Evolutionary conservation across 352 stramenopile genomes (phyloP).

Genomic region (Phytophthora pistaciae): DNA sequence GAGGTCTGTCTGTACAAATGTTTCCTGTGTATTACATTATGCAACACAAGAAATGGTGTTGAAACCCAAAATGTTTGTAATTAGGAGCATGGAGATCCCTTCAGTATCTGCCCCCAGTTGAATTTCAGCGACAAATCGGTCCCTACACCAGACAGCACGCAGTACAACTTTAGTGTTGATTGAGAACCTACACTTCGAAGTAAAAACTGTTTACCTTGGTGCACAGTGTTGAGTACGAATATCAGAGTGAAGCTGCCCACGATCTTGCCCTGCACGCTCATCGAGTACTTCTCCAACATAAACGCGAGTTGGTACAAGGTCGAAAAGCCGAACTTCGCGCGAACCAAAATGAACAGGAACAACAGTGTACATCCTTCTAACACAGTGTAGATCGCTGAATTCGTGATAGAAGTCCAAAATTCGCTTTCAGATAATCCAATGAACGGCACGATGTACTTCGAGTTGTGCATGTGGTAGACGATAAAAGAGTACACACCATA

Average conservation of each 20-base stretch:
- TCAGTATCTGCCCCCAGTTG: slow-evolving; percentile 28
- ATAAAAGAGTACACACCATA: slow-evolving; percentile 35
- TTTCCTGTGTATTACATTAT: background rate
- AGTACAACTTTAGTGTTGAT: too few species aligned
- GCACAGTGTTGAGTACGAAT: slow-evolving; percentile 27
- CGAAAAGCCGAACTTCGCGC: slow-evolving; percentile 34
- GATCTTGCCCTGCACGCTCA: slow-evolving; percentile 37
- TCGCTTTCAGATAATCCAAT: slow-evolving; percentile 2
- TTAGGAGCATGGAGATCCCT: background rate
- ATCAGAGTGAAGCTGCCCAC: slow-evolving; percentile 32
- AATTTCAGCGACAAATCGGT: slow-evolving; percentile 30
- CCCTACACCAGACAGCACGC: slow-evolving; percentile 2
- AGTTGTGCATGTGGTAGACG: slow-evolving; percentile 19
- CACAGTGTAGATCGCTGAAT: slow-evolving; percentile 16
- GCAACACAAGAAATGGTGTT: background rate
- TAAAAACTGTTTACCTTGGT: slow-evolving; percentile 12
- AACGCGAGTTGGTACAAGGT: slow-evolving; percentile 39
- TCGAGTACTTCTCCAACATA: slow-evolving; percentile 44
- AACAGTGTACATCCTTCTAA: slow-evolving; percentile 25
- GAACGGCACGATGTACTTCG: slow-evolving; percentile 23
- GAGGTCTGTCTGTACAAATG: too few species aligned
- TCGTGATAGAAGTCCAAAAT: slow-evolving; percentile 14
- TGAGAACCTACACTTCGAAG: too few species aligned
- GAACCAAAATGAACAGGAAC: slow-evolving; percentile 23
- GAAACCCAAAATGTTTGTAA: background rate